Conservation (phyloP, 2,329 filamentous ascomycete genomes). For the Penicillium palitans region DNA sequence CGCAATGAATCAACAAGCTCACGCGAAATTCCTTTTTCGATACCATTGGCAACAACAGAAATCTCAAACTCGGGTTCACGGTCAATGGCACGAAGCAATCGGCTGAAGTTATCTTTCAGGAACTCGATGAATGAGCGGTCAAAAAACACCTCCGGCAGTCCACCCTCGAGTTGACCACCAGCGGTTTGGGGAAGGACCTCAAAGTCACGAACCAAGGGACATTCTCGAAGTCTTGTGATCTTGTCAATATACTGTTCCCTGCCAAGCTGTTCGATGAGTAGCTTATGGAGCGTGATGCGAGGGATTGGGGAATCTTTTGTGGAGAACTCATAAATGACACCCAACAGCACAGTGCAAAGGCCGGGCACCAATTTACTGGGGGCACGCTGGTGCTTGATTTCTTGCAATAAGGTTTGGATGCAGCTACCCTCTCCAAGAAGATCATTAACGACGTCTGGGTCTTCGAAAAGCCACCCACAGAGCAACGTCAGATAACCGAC, state of each 20-base stretch:
- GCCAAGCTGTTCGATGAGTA: conserved; percentile 74
- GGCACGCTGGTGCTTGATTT: conserved; percentile 62
- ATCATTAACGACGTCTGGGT: conserved; percentile 87
- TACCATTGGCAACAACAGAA: conserved; percentile 72
- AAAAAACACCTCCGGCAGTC: conserved; percentile 78
- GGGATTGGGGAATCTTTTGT: conserved; percentile 94
- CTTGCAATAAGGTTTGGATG: conserved; percentile 79
- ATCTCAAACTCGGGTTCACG: conserved; percentile 87
- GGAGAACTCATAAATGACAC: conserved; percentile 93
- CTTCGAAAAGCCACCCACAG: conserved; percentile 87
- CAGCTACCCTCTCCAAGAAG: conserved; percentile 90
- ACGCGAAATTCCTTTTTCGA: conserved; percentile 88
- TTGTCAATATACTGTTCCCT: conserved; percentile 85
- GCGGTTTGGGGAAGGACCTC: conserved; percentile 77
- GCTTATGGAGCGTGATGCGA: conserved; percentile 73
- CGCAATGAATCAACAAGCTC: conserved; percentile 86
- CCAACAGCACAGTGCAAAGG: conserved; percentile 78
- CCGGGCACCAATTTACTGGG: conserved; percentile 73
- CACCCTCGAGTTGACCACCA: conserved; percentile 53
- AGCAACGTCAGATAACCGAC: conserved; percentile 89
- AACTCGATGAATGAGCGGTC: conserved; percentile 87
- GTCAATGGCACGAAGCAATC: conserved; percentile 80
- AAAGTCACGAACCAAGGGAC: conserved; percentile 81
- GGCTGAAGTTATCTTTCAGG: conserved; percentile 92
- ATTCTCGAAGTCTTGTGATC: conserved; percentile 72